These are phyloP conservation scores for Panaeolus cyanescens DNA, from an alignment of 768 basidiomycete species.

Conservation along the genomic window DNA sequence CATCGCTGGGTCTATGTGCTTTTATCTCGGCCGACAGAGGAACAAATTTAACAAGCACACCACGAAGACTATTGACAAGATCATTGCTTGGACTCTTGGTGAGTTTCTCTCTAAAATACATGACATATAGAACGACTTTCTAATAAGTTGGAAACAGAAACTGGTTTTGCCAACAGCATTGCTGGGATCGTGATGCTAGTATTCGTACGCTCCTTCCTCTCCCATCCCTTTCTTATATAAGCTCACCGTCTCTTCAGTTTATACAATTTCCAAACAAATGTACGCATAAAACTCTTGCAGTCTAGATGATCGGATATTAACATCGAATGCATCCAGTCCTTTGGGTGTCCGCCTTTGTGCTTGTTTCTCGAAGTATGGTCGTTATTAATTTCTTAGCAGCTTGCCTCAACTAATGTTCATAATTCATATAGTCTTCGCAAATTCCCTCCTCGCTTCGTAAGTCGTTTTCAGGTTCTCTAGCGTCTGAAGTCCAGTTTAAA, in stretches of 20 bases:
- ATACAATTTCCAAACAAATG: constrained; percentile 7
- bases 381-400: not conserved
- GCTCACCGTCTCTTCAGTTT: too few species aligned
- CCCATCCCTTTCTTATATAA: not conserved
- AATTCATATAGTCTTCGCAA: constrained; percentile 8
- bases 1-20: constrained; percentile 4
- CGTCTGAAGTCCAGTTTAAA: too few species aligned
- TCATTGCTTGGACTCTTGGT: constrained; percentile 12
- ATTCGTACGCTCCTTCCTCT: not conserved
- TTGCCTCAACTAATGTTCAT: not conserved
- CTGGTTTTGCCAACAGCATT: constrained; percentile 10
- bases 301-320: not conserved
- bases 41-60: not conserved
- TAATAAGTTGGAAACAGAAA: constrained; percentile 1
- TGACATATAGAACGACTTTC: not conserved
- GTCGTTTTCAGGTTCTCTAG: not conserved
- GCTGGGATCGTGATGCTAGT: constrained; percentile 4
- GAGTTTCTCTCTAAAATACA: not conserved
- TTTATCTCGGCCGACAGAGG: not conserved
- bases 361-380: constrained; percentile 5
- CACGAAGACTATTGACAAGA: constrained; percentile 8
- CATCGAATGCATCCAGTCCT: not conserved
- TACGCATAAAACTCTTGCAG: too few species aligned
- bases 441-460: constrained; percentile 14
- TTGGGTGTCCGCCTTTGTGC: constrained; percentile 5